A percentile compares a stretch with the other conserved stretches of the same genome.
Conservation (phyloP, 2,329 filamentous ascomycete genomes). For the Exophiala mesophila region DNA sequence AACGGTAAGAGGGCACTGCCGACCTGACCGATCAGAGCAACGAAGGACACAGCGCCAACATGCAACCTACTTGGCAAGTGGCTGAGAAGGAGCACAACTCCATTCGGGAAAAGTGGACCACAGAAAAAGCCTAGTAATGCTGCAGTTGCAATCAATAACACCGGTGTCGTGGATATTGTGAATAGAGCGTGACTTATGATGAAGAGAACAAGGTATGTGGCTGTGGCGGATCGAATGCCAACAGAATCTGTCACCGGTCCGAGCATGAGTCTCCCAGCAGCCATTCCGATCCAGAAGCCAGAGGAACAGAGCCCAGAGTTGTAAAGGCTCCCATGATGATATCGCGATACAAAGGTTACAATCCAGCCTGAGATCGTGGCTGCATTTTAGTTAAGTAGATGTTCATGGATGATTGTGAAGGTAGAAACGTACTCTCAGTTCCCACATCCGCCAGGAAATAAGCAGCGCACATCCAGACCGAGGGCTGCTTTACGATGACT, state of each 20-base stretch:
- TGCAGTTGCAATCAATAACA: constrained; percentile 24
- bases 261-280: constrained; percentile 34
- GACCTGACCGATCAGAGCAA: constrained; percentile 41
- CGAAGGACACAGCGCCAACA: constrained; percentile 41
- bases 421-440: constrained; percentile 30
- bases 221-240: constrained; percentile 27
- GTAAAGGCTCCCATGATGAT: constrained; percentile 34
- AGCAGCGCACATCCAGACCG: constrained; percentile 38
- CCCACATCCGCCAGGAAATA: constrained; percentile 44
- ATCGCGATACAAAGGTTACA: constrained; percentile 41
- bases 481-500: constrained; percentile 32
- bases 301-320: constrained; percentile 39
- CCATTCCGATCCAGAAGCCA: constrained; percentile 43
- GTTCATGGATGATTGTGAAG: not conserved
- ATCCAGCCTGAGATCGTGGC: constrained; percentile 44
- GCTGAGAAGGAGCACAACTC: constrained; percentile 35
- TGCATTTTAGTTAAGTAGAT: not conserved
- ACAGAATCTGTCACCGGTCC: constrained; percentile 31
- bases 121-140: constrained; percentile 35
- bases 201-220: constrained; percentile 25
- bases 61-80: constrained; percentile 38
- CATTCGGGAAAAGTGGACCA: constrained; percentile 41
- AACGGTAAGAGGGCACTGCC: constrained; percentile 43
- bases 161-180: constrained; percentile 24
- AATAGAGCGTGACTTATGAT: not conserved